phyloP scores from a whole-genome alignment of 192 early-diverging fungal genomes.

The Entomortierella lignicola region DNA sequence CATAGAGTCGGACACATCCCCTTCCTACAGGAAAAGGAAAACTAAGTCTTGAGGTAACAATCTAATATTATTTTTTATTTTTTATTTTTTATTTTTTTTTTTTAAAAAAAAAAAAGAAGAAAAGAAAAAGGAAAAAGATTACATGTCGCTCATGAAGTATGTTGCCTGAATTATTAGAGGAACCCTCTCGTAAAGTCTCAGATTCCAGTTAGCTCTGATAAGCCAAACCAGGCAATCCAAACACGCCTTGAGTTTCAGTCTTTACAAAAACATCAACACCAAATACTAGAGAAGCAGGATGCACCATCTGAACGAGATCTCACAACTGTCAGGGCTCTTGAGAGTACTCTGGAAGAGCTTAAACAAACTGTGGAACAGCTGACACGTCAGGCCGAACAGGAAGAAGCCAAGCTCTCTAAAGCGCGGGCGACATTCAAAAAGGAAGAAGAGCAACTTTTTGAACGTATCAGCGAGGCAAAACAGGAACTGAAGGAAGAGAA shows the following conservation, averaged over 20 bases:
- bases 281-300: not conserved
- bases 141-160: not conserved
- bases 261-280: not conserved
- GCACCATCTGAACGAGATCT: not conserved
- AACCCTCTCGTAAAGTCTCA: slow-evolving; percentile 16
- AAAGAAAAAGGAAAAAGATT: not conserved
- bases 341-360: slow-evolving; percentile 1
- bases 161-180: slow-evolving; percentile 5
- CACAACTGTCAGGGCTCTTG: slow-evolving; percentile 2
- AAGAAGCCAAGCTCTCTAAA: not conserved
- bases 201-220: slow-evolving; percentile 2
- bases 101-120: not conserved
- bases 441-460: slow-evolving; percentile 8
- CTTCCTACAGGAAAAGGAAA: slow-evolving; percentile 22
- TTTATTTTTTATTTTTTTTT: no score
- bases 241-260: slow-evolving; percentile 12
- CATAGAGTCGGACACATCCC: slow-evolving; percentile 28
- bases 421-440: not conserved
- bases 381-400: not conserved
- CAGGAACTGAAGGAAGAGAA: slow-evolving; percentile 7
- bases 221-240: slow-evolving; percentile 7
- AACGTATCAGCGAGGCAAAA: slow-evolving; percentile 4
- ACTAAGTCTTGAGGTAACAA: slow-evolving; percentile 7
- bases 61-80: not conserved
- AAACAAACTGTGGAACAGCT: slow-evolving; percentile 21